phyloP scores from a whole-genome alignment of 441 rosid species.

The Erodium chrysanthum region DNA sequence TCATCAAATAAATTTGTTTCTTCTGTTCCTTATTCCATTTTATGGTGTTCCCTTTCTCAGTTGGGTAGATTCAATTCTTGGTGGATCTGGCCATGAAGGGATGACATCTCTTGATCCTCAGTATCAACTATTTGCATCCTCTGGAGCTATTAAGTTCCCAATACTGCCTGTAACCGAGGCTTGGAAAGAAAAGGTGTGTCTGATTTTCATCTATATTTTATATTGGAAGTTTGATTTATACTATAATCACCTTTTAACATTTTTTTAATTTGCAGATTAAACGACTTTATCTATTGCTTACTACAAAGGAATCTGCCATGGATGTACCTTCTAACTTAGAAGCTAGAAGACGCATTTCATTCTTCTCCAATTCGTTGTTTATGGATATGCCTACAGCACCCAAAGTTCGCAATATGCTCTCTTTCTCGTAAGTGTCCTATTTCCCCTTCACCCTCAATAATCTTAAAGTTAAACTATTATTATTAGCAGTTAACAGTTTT shows the following conservation, averaged over 20 bases:
- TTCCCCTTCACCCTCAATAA: too few species aligned
- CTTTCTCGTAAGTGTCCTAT: slow-evolving; percentile 77
- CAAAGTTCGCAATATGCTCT: slow-evolving; percentile 99
- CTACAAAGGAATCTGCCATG: slow-evolving; percentile 98
- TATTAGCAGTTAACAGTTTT: background rate
- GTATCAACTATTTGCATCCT: slow-evolving; percentile 76
- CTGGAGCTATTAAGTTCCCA: slow-evolving; percentile 87
- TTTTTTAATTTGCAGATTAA: slow-evolving; percentile 50
- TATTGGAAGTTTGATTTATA: background rate
- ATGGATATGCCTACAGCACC: slow-evolving; percentile 98
- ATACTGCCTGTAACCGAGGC: slow-evolving; percentile 67
- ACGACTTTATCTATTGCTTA: slow-evolving; percentile 74
- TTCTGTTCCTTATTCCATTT: background rate
- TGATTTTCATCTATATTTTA: slow-evolving; percentile 5
- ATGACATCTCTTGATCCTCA: slow-evolving; percentile 43
- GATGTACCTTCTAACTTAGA: slow-evolving; percentile 98
- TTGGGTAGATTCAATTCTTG: slow-evolving; percentile 59
- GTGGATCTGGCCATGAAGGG: slow-evolving; percentile 64
- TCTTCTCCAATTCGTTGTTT: slow-evolving; percentile 94
- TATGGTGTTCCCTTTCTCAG: slow-evolving; percentile 28
- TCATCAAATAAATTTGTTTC: slow-evolving; percentile 9
- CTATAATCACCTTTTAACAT: slow-evolving; percentile 9
- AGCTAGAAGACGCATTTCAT: slow-evolving; percentile 96
- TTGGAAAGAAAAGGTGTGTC: slow-evolving; percentile 85
- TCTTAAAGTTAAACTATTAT: background rate